Evolutionary conservation across 148 eudicot species (phyloP).

Genomic region (Fagopyrum esculentum): DNA sequence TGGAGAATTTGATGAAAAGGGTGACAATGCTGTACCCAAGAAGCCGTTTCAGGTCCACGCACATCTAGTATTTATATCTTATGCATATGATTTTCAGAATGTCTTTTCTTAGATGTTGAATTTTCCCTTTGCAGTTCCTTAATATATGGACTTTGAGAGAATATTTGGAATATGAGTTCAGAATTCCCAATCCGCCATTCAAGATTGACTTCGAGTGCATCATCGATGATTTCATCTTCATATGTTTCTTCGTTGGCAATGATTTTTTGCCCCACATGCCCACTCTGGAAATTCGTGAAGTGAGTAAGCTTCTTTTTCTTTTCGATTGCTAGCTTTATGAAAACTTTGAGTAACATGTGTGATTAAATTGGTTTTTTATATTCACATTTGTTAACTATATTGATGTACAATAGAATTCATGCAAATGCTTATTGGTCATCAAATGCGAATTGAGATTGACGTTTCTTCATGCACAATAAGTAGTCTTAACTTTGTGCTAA

Average conservation of each 20-base stretch:
- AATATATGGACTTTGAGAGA: conserved; percentile 89
- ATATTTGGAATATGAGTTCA: conserved; percentile 79
- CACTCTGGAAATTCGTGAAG: conserved; percentile 97
- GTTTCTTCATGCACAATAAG: neutral
- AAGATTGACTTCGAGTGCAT: conserved; percentile 75
- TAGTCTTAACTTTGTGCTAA: neutral
- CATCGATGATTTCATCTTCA: conserved; percentile 90
- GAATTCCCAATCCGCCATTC: conserved; percentile 60
- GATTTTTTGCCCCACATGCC: conserved; percentile 99
- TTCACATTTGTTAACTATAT: neutral
- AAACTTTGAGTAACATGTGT: neutral
- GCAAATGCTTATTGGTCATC: neutral
- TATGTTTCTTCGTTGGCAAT: conserved; percentile 97
- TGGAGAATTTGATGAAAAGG: conserved; percentile 89
- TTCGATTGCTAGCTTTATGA: neutral
- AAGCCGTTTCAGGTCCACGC: conserved; percentile 81
- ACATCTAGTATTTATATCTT: conserved; percentile 4
- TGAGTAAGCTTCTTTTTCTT: conserved; percentile 22
- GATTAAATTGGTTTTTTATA: neutral
- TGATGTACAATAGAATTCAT: neutral
- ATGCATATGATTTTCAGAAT: neutral
- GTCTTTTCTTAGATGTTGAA: neutral
- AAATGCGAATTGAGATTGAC: conserved; percentile 1
- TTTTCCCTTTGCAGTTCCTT: conserved; percentile 60
- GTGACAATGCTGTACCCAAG: conserved; percentile 47